A percentile compares a stretch with the other conserved stretches of the same genome.
These are phyloP conservation scores for Fennellomyces sp. DNA, from an alignment of 371 early-diverging fungal genomes.

Conservation along the genomic window DNA sequence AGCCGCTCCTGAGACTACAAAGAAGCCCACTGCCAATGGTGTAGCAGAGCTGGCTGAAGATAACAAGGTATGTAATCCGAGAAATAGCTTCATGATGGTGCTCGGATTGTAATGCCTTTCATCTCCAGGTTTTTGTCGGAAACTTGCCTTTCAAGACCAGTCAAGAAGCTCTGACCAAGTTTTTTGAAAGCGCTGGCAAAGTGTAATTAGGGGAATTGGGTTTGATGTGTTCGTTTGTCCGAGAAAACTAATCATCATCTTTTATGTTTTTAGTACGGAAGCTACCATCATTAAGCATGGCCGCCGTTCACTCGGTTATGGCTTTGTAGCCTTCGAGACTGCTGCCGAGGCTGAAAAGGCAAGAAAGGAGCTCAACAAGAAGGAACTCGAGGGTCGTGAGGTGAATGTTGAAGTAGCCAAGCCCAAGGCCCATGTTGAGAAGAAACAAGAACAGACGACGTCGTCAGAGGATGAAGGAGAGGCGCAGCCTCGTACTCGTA, in stretches of 20 bases:
- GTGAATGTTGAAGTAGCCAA: conserved; percentile 91
- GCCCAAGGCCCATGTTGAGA: conserved; percentile 33
- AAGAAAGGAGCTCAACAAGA: conserved; percentile 67
- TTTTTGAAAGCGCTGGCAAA: conserved; percentile 76
- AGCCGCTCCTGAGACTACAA: not conserved
- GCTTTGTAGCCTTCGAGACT: conserved; percentile 87
- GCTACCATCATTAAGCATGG: conserved; percentile 80
- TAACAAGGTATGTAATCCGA: no score
- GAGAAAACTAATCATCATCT: no score
- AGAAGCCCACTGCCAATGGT: not conserved
- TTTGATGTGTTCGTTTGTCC: not conserved
- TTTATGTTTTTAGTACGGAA: conserved; percentile 32
- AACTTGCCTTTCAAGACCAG: conserved; percentile 89
- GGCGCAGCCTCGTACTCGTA: conserved; percentile 5
- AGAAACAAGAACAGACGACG: not conserved
- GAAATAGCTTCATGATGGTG: no score
- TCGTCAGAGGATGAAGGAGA: conserved; percentile 2
- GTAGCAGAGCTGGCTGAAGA: conserved; percentile 4
- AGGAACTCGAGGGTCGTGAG: conserved; percentile 76
- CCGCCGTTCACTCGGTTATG: conserved; percentile 85
- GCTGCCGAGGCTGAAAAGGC: conserved; percentile 77
- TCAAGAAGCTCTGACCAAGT: conserved; percentile 73
- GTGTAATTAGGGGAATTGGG: conserved; percentile 56
- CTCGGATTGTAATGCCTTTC: not conserved
- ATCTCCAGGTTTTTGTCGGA: conserved; percentile 86